Evolutionary conservation across 1,284 basidiomycete species (phyloP).

Genomic region (Ceratorhiza oryzae-sativae): DNA sequence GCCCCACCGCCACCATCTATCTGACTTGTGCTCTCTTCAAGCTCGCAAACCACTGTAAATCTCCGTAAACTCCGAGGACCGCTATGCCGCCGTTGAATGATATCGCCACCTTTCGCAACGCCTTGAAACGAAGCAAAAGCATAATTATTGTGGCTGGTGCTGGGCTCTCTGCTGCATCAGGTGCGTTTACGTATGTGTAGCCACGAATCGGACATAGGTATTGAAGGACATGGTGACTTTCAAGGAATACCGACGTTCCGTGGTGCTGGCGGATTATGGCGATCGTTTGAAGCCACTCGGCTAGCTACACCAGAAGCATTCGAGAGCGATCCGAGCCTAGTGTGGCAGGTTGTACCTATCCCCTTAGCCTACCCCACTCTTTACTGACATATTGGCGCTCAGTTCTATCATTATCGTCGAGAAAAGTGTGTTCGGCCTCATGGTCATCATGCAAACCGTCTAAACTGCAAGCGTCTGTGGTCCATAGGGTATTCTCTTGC

Average conservation of each 20-base stretch:
- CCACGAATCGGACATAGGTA: no score
- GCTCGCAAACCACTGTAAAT: neutral
- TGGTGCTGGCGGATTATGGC: conserved; percentile 67
- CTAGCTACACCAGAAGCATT: conserved; percentile 69
- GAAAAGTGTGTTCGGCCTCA: conserved; percentile 53
- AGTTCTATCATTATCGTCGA: conserved; percentile 68
- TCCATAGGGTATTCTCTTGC: conserved; percentile 58
- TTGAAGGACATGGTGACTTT: conserved; percentile 1
- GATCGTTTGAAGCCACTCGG: conserved; percentile 61
- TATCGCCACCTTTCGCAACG: conserved; percentile 1
- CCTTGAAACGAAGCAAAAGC: conserved; percentile 49
- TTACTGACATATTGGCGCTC: neutral
- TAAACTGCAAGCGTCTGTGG: neutral
- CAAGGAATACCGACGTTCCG: conserved; percentile 67
- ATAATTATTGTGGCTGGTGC: conserved; percentile 66
- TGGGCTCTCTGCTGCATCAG: conserved; percentile 65
- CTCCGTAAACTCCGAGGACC: neutral
- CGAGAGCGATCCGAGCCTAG: conserved; percentile 58
- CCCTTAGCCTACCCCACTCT: neutral
- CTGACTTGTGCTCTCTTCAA: no score
- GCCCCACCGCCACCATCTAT: no score
- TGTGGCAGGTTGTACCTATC: conserved; percentile 56
- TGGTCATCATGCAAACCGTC: neutral
- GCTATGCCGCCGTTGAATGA: conserved; percentile 12
- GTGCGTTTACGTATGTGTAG: conserved; percentile 48